Conservation (phyloP, 768 basidiomycete species). For the Mycena floridula region DNA sequence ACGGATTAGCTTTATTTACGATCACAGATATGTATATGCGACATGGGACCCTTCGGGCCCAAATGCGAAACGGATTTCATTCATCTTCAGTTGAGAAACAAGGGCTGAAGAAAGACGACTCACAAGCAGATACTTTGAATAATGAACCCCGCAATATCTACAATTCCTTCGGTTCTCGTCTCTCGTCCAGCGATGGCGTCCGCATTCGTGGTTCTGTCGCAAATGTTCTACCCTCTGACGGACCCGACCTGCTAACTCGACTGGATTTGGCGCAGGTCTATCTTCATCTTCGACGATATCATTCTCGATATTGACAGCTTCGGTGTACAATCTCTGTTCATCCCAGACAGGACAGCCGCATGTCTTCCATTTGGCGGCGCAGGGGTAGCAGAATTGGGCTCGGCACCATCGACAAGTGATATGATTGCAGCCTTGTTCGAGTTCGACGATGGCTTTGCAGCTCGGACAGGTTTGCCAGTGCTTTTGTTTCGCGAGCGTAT, state of each 20-base stretch:
- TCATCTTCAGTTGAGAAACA: too few species aligned
- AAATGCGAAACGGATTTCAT: too few species aligned
- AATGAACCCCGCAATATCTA: too few species aligned
- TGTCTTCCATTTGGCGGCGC: conserved; percentile 18
- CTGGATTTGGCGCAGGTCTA: neutral
- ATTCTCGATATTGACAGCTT: neutral
- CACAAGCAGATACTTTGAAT: too few species aligned
- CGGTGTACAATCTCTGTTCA: neutral
- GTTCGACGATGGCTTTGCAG: conserved; percentile 28
- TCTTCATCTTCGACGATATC: neutral
- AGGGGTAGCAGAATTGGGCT: conserved; percentile 22
- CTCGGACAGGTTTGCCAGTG: conserved; percentile 31
- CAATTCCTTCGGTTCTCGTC: too few species aligned
- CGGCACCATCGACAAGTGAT: conserved; percentile 29
- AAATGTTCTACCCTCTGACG: neutral
- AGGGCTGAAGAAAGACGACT: too few species aligned
- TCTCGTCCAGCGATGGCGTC: neutral
- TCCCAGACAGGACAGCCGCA: conserved; percentile 12
- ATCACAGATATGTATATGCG: too few species aligned
- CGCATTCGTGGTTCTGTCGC: neutral
- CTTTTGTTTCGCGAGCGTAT: conserved; percentile 19
- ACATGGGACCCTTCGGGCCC: too few species aligned
- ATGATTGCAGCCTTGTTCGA: conserved; percentile 28
- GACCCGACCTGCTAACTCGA: neutral
- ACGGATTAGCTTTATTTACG: too few species aligned